A percentile compares a stretch with the other conserved stretches of the same genome.
Conservation (phyloP, 2,329 filamentous ascomycete genomes). For the Hymenoscyphus fraxineus region DNA sequence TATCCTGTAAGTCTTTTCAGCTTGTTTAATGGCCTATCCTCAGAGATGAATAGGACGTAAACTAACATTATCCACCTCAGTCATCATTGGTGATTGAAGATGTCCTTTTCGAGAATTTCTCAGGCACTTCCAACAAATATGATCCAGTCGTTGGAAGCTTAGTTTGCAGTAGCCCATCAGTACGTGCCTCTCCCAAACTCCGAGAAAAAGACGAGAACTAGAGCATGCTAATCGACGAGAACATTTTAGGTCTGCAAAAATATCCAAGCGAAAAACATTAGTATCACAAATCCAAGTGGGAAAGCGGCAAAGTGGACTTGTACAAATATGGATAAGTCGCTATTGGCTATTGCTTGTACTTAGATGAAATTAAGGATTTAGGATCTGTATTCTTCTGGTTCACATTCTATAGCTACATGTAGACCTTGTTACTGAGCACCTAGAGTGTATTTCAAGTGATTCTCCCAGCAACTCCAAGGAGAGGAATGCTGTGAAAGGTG, state of each 20-base stretch:
- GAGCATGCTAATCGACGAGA: not conserved
- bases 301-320: conserved; percentile 40
- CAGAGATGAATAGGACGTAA: conserved; percentile 24
- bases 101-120: conserved; percentile 50
- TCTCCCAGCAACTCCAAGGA: too few relatives aligned
- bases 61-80: conserved; percentile 41
- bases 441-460: too few relatives aligned
- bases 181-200: conserved; percentile 36
- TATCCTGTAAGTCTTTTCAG: conserved; percentile 42
- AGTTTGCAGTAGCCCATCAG: conserved; percentile 43
- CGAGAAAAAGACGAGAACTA: not conserved
- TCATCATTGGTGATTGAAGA: conserved; percentile 47
- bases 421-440: too few relatives aligned
- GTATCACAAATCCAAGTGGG: conserved; percentile 44
- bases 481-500: too few relatives aligned
- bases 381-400: not conserved
- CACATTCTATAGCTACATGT: not conserved
- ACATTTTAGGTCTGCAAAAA: conserved; percentile 40
- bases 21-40: too few relatives aligned
- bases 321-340: conserved; percentile 38
- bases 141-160: conserved; percentile 43
- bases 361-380: not conserved
- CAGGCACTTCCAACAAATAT: conserved; percentile 44
- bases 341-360: conserved; percentile 34
- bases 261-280: conserved; percentile 45